These are phyloP conservation scores for Microdochium paspali DNA, from an alignment of 2,329 filamentous ascomycete genomes.

Conservation along the genomic window DNA sequence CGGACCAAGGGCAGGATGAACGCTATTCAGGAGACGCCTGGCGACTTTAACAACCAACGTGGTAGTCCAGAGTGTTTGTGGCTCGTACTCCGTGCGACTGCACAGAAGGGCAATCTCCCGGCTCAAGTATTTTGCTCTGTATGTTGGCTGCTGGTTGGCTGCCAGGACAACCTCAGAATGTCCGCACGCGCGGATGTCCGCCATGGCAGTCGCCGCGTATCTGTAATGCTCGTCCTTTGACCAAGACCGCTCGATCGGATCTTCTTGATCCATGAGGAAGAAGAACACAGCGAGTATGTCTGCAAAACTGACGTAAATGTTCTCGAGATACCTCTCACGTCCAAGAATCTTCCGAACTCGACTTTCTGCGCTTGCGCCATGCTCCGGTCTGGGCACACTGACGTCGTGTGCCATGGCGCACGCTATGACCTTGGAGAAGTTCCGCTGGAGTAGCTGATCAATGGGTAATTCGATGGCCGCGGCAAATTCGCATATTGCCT, in stretches of 20 bases:
- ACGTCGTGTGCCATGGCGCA: conserved; percentile 79
- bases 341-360: conserved; percentile 63
- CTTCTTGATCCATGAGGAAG: conserved; percentile 68
- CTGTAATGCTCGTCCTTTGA: conserved; percentile 46
- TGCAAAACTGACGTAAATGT: conserved; percentile 62
- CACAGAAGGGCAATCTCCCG: conserved; percentile 74
- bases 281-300: conserved; percentile 71
- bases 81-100: conserved; percentile 56
- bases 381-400: conserved; percentile 26
- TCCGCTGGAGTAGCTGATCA: conserved; percentile 49
- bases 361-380: conserved; percentile 50
- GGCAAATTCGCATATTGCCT: conserved; percentile 52
- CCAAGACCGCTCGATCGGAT: conserved; percentile 60
- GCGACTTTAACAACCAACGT: conserved; percentile 65
- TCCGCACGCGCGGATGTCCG: conserved; percentile 59
- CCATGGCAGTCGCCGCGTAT: conserved; percentile 54
- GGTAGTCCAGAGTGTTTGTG: conserved; percentile 63
- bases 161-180: conserved; percentile 58
- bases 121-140: conserved; percentile 67
- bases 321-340: conserved; percentile 49
- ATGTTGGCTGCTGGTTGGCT: conserved; percentile 77
- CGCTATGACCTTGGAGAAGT: conserved; percentile 71
- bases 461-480: conserved; percentile 42
- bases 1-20: conserved; percentile 76
- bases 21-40: conserved; percentile 68